phyloP scores from a whole-genome alignment of 2,329 filamentous ascomycete species.

The Erysiphe pulchra region DNA sequence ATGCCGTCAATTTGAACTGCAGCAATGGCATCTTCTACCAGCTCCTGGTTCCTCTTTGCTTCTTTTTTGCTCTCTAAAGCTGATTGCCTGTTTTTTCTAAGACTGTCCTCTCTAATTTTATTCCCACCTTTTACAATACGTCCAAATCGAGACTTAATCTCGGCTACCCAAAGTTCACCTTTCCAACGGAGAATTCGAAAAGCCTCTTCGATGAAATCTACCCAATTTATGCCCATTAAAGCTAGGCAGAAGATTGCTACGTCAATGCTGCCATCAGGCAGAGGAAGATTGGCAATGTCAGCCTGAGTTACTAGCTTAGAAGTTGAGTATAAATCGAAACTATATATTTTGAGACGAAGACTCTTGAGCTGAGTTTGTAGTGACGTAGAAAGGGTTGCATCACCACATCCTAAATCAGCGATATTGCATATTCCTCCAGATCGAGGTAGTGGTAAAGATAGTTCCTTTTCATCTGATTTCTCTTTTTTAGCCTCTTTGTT shows the following conservation, averaged over 20 bases:
- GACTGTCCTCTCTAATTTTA: conserved; percentile 37
- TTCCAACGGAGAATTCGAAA: conserved; percentile 79
- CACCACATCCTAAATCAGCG: conserved; percentile 81
- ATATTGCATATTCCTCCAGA: conserved; percentile 50
- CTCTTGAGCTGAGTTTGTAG: conserved; percentile 37
- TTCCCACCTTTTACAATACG: conserved; percentile 23
- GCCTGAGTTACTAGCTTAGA: conserved; percentile 58
- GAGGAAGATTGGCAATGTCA: conserved; percentile 65
- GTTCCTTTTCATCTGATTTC: conserved; percentile 2
- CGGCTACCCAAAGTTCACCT: conserved; percentile 88
- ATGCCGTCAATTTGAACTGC: conserved; percentile 47
- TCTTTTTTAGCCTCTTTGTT: conserved; percentile 6
- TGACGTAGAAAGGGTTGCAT: conserved; percentile 52
- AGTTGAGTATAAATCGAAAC: conserved; percentile 66
- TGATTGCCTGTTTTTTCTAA: conserved; percentile 32
- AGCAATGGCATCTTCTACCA: conserved; percentile 26
- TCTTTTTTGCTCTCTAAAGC: conserved; percentile 19
- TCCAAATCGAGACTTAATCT: conserved; percentile 85
- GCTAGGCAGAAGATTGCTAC: conserved; percentile 87
- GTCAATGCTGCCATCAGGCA: conserved; percentile 51
- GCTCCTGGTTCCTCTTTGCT: conserved; percentile 18
- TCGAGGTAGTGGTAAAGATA: conserved; percentile 30
- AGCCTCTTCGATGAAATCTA: conserved; percentile 87
- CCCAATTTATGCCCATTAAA: conserved; percentile 97
- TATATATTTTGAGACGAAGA: conserved; percentile 49